Percentiles rank a stretch among this genome's conserved stretches.
phyloP scores from a whole-genome alignment of 371 early-diverging fungal species.

The Rhizomucor pusillus region DNA sequence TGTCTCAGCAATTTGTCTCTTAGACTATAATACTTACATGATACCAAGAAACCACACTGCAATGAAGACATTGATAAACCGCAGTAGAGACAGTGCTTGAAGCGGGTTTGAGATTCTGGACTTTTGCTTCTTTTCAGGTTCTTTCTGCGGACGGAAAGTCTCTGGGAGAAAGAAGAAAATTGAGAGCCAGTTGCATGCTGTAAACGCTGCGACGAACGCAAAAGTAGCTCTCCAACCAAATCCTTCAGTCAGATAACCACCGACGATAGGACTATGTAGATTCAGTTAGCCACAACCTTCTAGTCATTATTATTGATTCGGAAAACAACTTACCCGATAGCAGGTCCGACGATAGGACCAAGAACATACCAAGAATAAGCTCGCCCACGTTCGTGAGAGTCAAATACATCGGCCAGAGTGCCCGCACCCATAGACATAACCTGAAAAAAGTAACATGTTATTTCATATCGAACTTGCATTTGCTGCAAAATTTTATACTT shows the following conservation, averaged over 20 bases:
- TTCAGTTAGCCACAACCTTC: conserved; percentile 20
- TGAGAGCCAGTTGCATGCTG: conserved; percentile 27
- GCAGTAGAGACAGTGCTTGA: conserved; percentile 22
- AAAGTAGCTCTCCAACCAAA: conserved; percentile 47
- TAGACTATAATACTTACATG: conserved; percentile 25
- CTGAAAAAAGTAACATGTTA: conserved; percentile 5
- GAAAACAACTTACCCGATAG: conserved; percentile 9
- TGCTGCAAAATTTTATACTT: not conserved
- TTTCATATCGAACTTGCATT: too few species aligned
- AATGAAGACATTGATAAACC: conserved; percentile 31
- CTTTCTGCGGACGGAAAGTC: conserved; percentile 20
- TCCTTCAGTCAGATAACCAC: conserved; percentile 44
- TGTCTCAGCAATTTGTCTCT: not conserved
- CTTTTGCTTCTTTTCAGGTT: not conserved
- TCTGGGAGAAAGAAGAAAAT: conserved; percentile 42
- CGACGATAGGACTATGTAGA: conserved; percentile 37
- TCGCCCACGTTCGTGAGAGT: conserved; percentile 38
- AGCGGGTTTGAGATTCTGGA: conserved; percentile 23
- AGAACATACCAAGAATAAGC: conserved; percentile 41
- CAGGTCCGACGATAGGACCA: conserved; percentile 35
- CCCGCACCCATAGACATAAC: conserved; percentile 51
- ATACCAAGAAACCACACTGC: conserved; percentile 26
- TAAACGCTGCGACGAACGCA: conserved; percentile 37
- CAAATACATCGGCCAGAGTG: conserved; percentile 48
- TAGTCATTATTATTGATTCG: conserved; percentile 21